phyloP scores from a whole-genome alignment of 495 filamentous ascomycete species.

The Podospora pseudocomata region DNA sequence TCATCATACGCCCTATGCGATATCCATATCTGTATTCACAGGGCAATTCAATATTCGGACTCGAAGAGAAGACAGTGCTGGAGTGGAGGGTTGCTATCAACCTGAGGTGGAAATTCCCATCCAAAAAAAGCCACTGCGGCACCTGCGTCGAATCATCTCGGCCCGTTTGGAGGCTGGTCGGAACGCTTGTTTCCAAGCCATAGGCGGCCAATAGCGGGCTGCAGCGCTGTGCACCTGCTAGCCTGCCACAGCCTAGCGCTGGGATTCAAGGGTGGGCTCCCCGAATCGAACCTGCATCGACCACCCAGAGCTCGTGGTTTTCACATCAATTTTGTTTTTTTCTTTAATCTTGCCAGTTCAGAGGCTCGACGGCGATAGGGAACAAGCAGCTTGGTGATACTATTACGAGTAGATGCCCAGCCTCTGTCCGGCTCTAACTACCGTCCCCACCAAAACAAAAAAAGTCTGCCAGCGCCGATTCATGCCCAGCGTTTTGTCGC shows the following conservation, averaged over 20 bases:
- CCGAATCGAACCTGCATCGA: slow-evolving; percentile 15
- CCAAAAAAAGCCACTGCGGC: slow-evolving; percentile 3
- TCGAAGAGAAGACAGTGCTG: not conserved
- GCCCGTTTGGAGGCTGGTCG: slow-evolving; percentile 20
- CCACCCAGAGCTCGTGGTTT: slow-evolving; percentile 11
- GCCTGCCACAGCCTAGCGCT: not conserved
- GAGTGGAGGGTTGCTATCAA: not conserved
- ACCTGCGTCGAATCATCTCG: slow-evolving; percentile 19
- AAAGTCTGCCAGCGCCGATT: slow-evolving; percentile 1
- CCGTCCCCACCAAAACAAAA: slow-evolving; percentile 1
- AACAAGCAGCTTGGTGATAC: slow-evolving; percentile 11
- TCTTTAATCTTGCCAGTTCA: slow-evolving; percentile 1
- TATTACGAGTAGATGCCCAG: not conserved
- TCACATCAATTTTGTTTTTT: slow-evolving; percentile 21
- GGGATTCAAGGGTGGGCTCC: not conserved
- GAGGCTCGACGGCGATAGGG: slow-evolving; percentile 15
- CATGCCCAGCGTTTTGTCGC: slow-evolving; percentile 14
- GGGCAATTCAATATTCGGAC: not conserved
- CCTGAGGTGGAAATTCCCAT: not conserved
- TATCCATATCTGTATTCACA: too few species aligned
- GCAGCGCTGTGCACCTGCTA: slow-evolving; percentile 19
- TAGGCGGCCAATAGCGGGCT: slow-evolving; percentile 21
- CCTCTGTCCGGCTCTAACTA: not conserved
- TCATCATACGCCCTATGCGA: not conserved
- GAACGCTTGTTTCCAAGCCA: slow-evolving; percentile 23